phyloP scores from a whole-genome alignment of 2,329 filamentous ascomycete species.

The Zymoseptoria pseudotritici region DNA sequence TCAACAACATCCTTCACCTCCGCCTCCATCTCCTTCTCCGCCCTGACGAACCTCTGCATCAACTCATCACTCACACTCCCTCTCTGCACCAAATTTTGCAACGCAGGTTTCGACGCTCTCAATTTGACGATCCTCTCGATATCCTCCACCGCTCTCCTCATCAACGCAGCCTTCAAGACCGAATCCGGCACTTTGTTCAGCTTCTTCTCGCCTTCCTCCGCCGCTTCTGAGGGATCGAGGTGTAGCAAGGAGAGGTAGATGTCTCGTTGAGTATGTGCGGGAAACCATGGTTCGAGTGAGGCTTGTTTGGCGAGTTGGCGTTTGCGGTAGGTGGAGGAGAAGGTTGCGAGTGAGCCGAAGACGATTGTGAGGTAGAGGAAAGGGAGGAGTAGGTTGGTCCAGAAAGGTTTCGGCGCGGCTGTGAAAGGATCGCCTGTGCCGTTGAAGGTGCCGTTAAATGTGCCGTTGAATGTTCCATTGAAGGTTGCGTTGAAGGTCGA shows the following conservation, averaged over 20 bases:
- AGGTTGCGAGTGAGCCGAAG: constrained; percentile 79
- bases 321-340: constrained; percentile 87
- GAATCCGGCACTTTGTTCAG: constrained; percentile 65
- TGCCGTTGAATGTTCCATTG: constrained; percentile 18
- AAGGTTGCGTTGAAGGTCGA: constrained; percentile 21
- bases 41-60: constrained; percentile 83
- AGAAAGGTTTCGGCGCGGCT: constrained; percentile 37
- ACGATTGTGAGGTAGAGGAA: constrained; percentile 86
- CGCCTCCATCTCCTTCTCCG: constrained; percentile 96
- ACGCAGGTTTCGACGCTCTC: constrained; percentile 78
- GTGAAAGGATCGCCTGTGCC: constrained; percentile 19
- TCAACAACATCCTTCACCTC: constrained; percentile 89
- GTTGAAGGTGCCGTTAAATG: constrained; percentile 20
- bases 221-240: constrained; percentile 48
- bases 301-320: constrained; percentile 74
- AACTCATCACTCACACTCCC: constrained; percentile 94
- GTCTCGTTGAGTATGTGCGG: constrained; percentile 81
- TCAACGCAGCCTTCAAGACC: constrained; percentile 76
- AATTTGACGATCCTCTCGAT: constrained; percentile 87
- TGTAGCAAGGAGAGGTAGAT: constrained; percentile 91
- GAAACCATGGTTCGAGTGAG: constrained; percentile 90
- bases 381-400: constrained; percentile 77
- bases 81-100: constrained; percentile 73
- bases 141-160: constrained; percentile 85
- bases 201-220: constrained; percentile 55